Evolutionary conservation across 257 asterid species (phyloP).

Genomic region (Cordia subcordata): DNA sequence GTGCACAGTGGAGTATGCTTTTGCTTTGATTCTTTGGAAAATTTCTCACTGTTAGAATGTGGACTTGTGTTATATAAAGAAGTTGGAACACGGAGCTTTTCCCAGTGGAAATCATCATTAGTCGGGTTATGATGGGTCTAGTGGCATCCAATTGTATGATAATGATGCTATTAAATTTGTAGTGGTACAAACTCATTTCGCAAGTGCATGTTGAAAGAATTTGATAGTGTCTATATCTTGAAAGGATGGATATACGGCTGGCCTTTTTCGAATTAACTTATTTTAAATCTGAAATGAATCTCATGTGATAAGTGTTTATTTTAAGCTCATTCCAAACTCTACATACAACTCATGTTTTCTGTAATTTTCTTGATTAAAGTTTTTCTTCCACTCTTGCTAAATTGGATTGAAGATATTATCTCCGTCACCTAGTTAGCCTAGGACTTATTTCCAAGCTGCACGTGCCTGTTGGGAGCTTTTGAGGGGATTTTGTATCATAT

Average conservation of each 20-base stretch:
- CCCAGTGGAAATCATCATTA: no score
- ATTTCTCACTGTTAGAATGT: background rate
- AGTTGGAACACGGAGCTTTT: background rate
- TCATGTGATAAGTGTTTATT: no score
- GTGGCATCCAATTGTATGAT: background rate
- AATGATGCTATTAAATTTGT: background rate
- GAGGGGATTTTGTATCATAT: no score
- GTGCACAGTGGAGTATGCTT: no score
- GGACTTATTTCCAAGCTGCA: no score
- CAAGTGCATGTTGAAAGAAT: background rate
- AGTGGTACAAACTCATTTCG: background rate
- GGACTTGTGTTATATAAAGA: background rate
- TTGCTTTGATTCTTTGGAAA: background rate
- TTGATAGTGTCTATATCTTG: background rate
- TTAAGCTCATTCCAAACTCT: no score
- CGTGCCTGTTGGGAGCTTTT: no score
- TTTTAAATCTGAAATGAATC: no score
- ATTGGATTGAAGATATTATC: background rate
- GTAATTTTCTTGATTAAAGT: background rate
- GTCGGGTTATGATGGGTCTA: no score
- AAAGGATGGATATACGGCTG: background rate
- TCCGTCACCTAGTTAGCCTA: no score
- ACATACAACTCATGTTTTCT: slow-evolving; percentile 1
- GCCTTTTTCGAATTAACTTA: no score
- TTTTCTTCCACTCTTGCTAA: background rate